These are phyloP conservation scores for Trichophyton simii DNA, from an alignment of 2,329 filamentous ascomycete genomes.

Conservation along the genomic window DNA sequence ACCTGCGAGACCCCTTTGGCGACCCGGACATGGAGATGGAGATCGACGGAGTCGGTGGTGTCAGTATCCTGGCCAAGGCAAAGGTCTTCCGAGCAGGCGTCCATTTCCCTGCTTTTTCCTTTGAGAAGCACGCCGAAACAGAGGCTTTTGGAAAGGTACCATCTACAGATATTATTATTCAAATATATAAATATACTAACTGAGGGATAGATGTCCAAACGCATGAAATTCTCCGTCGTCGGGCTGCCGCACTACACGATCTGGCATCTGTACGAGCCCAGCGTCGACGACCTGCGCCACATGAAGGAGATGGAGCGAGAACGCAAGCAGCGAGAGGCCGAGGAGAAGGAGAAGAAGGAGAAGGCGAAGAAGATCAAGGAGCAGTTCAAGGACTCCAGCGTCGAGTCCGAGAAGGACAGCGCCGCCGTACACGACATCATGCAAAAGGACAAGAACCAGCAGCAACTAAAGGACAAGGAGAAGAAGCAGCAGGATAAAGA, in stretches of 20 bases:
- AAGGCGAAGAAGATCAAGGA: constrained; percentile 67
- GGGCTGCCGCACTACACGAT: constrained; percentile 96
- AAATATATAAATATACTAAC: background rate
- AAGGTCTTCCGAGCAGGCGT: constrained; percentile 89
- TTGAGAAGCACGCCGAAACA: constrained; percentile 96
- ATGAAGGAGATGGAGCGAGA: constrained; percentile 99
- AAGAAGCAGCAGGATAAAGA: too few relatives aligned
- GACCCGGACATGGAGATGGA: constrained; percentile 99
- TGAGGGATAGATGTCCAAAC: constrained; percentile 75
- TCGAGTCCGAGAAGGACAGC: constrained; percentile 87
- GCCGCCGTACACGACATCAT: constrained; percentile 57
- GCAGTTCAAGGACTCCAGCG: constrained; percentile 61
- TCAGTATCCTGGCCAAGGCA: constrained; percentile 93
- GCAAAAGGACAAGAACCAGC: constrained; percentile 41
- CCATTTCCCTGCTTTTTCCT: constrained; percentile 96
- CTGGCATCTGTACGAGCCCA: constrained; percentile 99
- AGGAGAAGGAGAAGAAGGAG: constrained; percentile 62
- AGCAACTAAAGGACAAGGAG: constrained; percentile 14
- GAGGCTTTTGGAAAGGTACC: constrained; percentile 88
- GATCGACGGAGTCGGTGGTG: constrained; percentile 91
- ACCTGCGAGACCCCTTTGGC: constrained; percentile 89
- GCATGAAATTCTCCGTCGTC: constrained; percentile 91
- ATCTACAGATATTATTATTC: too few relatives aligned
- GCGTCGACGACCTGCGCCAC: constrained; percentile 87
- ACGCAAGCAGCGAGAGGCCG: constrained; percentile 62